A percentile compares a stretch with the other conserved stretches of the same genome.
phyloP scores from a whole-genome alignment of 805 yeast genomes.

The Kluyveromyces wickerhamii region DNA sequence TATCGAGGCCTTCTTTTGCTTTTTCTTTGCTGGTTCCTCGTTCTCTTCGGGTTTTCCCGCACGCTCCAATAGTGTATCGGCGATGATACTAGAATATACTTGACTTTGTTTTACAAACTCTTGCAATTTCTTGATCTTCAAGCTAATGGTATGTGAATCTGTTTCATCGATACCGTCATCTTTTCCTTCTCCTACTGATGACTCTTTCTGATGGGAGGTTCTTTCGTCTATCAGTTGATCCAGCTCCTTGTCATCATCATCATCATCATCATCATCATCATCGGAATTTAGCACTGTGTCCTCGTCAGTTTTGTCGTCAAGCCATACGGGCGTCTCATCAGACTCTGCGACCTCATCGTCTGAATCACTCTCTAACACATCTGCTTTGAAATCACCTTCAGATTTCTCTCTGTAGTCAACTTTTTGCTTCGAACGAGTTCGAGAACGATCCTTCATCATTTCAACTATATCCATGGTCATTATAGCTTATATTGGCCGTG shows the following conservation, averaged over 20 bases:
- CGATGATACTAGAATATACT: conserved; percentile 76
- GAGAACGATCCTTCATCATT: conserved; percentile 1
- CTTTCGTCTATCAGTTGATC: conserved; percentile 9
- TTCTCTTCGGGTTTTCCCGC: conserved; percentile 35
- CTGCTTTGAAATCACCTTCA: conserved; percentile 24
- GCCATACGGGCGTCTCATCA: conserved; percentile 19
- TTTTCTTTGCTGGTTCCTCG: conserved; percentile 23
- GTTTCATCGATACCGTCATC: conserved; percentile 14
- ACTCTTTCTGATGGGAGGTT: background rate
- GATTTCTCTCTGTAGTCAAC: conserved; percentile 23
- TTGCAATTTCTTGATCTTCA: conserved; percentile 58
- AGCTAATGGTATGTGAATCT: conserved; percentile 41
- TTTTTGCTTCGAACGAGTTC: background rate
- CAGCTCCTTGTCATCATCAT: conserved; percentile 13
- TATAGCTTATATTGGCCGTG: too few relatives aligned
- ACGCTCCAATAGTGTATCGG: conserved; percentile 55
- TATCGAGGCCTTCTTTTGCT: conserved; percentile 13
- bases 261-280: conserved; percentile 22
- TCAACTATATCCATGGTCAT: conserved; percentile 3
- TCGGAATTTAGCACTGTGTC: conserved; percentile 12
- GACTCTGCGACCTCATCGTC: conserved; percentile 9
- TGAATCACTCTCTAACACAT: conserved; percentile 12
- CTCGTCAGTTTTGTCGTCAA: conserved; percentile 16
- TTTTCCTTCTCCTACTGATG: conserved; percentile 8
- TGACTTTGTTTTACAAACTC: conserved; percentile 81